These are phyloP conservation scores for Aspergillus cavernicola DNA, from an alignment of 495 filamentous ascomycete genomes.

Conservation along the genomic window DNA sequence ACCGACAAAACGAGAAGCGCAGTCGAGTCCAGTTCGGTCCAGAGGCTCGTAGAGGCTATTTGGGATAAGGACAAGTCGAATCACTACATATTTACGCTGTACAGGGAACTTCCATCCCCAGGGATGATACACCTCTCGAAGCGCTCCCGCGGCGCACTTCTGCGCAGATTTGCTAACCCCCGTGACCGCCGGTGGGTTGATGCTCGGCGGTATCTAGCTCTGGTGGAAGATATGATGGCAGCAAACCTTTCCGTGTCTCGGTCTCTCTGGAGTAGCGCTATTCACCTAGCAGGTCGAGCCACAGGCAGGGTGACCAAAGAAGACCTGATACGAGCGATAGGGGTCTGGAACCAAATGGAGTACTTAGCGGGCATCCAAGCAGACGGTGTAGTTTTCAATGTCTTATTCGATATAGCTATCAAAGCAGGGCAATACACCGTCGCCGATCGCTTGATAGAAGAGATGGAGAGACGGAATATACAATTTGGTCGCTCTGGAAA, in stretches of 20 bases:
- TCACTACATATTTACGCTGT: slow-evolving; percentile 55
- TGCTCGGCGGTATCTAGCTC: slow-evolving; percentile 70
- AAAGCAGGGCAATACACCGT: slow-evolving; percentile 79
- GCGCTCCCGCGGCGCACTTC: slow-evolving; percentile 56
- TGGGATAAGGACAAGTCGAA: slow-evolving; percentile 42
- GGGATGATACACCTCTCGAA: slow-evolving; percentile 62
- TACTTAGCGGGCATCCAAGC: slow-evolving; percentile 56
- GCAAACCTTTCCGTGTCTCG: slow-evolving; percentile 58
- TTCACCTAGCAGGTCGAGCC: slow-evolving; percentile 71
- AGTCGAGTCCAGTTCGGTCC: slow-evolving; percentile 31
- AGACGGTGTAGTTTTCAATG: slow-evolving; percentile 78
- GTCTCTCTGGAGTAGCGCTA: slow-evolving; percentile 76
- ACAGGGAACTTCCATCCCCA: slow-evolving; percentile 58
- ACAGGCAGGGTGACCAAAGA: slow-evolving; percentile 55
- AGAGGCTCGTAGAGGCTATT: slow-evolving; percentile 40
- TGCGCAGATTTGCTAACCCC: slow-evolving; percentile 60
- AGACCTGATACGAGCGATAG: slow-evolving; percentile 68
- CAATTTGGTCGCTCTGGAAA: slow-evolving; percentile 69
- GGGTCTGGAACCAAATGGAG: slow-evolving; percentile 90
- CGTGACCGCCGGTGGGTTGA: slow-evolving; percentile 37
- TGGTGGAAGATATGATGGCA: slow-evolving; percentile 77
- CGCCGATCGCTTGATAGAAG: slow-evolving; percentile 76
- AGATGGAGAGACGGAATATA: slow-evolving; percentile 68
- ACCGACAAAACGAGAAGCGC: slow-evolving; percentile 17
- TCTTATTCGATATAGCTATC: slow-evolving; percentile 83